Evolutionary conservation across 202 grass and related monocot species (phyloP).

Genomic region (Digitaria exilis): DNA sequence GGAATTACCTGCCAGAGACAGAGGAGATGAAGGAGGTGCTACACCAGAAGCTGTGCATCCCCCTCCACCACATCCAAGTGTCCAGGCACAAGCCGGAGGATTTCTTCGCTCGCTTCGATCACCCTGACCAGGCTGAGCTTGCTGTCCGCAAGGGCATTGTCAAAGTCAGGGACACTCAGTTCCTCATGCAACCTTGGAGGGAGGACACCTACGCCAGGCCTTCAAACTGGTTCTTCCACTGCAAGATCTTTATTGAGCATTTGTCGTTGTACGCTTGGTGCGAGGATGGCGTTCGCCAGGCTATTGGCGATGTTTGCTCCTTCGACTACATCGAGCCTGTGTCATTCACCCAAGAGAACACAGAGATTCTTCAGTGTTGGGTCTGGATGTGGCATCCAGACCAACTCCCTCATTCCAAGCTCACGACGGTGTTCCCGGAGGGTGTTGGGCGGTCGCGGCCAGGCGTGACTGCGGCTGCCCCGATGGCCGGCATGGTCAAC

Average conservation of each 20-base stretch:
- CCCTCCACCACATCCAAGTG: background rate
- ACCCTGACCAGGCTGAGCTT: background rate
- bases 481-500: fast-evolving
- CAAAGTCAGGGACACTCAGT: fast-evolving
- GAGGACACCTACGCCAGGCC: background rate
- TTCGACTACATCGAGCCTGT: background rate
- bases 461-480: no score
- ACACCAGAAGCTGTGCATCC: background rate
- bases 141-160: no score
- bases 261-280: background rate
- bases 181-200: background rate
- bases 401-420: background rate
- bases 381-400: background rate
- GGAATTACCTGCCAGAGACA: no score
- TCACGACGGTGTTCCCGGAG: background rate
- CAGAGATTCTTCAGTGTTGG: background rate
- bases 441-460: background rate
- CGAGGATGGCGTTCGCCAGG: background rate
- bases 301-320: background rate
- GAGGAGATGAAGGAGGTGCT: background rate
- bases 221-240: background rate
- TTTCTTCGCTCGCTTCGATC: background rate
- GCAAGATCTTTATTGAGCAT: background rate
- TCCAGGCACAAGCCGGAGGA: background rate
- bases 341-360: background rate